Percentiles rank a stretch among this genome's conserved stretches.
These are phyloP conservation scores for Paramarasmius palmivorus DNA, from an alignment of 1,284 basidiomycete species.

Conservation along the genomic window DNA sequence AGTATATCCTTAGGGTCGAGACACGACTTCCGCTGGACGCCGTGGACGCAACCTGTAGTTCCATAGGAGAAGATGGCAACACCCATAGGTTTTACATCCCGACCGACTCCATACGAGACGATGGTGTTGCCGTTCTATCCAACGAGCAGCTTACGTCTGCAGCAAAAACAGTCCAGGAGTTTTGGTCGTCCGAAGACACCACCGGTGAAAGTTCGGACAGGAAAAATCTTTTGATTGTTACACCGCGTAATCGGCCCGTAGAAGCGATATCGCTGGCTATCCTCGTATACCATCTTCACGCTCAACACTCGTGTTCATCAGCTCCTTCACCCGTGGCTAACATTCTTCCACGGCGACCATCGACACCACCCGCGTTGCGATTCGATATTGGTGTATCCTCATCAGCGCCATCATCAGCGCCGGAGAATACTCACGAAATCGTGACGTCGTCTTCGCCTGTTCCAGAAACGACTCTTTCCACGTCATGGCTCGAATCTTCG, in stretches of 20 bases:
- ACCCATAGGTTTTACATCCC: not conserved
- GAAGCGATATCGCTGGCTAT: constrained; percentile 1
- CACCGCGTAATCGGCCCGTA: not conserved
- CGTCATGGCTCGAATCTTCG: not conserved
- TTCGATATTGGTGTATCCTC: no score
- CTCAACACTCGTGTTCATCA: not conserved
- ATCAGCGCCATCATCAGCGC: no score
- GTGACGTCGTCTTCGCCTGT: not conserved
- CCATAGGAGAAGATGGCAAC: not conserved
- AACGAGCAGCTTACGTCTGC: not conserved
- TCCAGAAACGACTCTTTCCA: not conserved
- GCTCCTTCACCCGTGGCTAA: no score
- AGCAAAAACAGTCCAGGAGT: not conserved
- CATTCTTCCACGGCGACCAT: no score
- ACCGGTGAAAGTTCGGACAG: no score
- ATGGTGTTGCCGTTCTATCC: not conserved
- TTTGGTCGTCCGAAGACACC: not conserved
- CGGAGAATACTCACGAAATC: not conserved
- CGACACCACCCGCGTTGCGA: no score
- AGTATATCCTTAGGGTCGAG: not conserved
- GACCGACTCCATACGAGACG: not conserved
- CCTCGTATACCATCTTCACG: not conserved
- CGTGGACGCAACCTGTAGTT: not conserved
- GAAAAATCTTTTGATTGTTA: not conserved
- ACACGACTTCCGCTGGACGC: no score